Evolutionary conservation across 2,329 filamentous ascomycete genomes (phyloP).

Genomic region (Purpureocillium takamizusanense): DNA sequence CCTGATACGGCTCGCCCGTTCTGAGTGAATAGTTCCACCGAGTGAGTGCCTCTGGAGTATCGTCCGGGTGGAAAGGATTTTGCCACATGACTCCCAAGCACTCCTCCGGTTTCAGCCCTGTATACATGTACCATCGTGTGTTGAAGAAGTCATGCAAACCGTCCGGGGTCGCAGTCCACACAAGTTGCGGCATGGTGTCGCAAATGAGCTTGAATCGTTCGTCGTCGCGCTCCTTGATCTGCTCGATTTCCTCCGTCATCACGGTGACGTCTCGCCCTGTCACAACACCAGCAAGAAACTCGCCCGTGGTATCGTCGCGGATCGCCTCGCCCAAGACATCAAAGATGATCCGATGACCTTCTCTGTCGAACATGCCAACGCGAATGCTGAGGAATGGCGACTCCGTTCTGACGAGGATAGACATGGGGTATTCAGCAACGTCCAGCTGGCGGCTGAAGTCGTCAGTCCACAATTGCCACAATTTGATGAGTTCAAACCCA

Average conservation of each 20-base stretch:
- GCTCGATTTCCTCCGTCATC: slow-evolving; percentile 59
- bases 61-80: slow-evolving; percentile 60
- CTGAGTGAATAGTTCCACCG: slow-evolving; percentile 54
- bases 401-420: slow-evolving; percentile 52
- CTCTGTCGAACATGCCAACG: slow-evolving; percentile 51
- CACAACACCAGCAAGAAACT: slow-evolving; percentile 65
- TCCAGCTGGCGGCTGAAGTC: slow-evolving; percentile 54
- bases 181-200: slow-evolving; percentile 61
- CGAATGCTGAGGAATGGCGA: slow-evolving; percentile 48
- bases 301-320: slow-evolving; percentile 55
- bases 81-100: slow-evolving; percentile 56
- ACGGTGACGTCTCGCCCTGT: slow-evolving; percentile 64
- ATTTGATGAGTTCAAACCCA: slow-evolving; percentile 46
- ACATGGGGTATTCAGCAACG: slow-evolving; percentile 56
- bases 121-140: slow-evolving; percentile 72
- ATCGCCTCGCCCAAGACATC: slow-evolving; percentile 62
- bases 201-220: slow-evolving; percentile 68
- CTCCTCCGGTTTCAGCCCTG: slow-evolving; percentile 53
- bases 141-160: slow-evolving; percentile 67
- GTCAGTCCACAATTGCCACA: slow-evolving; percentile 55
- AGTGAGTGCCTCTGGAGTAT: slow-evolving; percentile 44
- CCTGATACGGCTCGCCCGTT: slow-evolving; percentile 60
- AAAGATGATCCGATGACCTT: slow-evolving; percentile 45
- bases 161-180: slow-evolving; percentile 64
- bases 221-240: slow-evolving; percentile 63